Base-by-base conservation (phyloP, 768 basidiomycete genomes). In the Suillus spraguei region DNA sequence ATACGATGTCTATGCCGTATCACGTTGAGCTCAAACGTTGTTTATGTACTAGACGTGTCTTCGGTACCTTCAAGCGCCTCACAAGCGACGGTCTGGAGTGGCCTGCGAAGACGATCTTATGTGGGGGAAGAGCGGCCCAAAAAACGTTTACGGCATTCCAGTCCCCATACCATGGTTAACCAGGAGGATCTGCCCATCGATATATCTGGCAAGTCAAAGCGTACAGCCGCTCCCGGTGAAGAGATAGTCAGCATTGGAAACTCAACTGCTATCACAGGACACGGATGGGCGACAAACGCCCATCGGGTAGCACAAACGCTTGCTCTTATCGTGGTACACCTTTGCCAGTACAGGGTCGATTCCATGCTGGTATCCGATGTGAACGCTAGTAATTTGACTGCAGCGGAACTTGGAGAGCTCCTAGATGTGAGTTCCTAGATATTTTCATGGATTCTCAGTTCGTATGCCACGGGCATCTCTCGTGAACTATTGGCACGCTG, bases 381-480 rank as follows among this genome's bases (percentile, higher is more conserved):
- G 49, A 24, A 64, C 61, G 28, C 61, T 65, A 9, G 68, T 69
- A 1, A 63, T n/a, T 65, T 72, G 68, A 74, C 64, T 33, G 74
- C 75, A 55, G 69, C 65, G 55, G 66, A 76, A 63, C 72, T 75
- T 20, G 74, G 75, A 32, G 69, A 75, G 16, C 10, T 77, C 10
- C 65, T 75, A 68, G 74, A 75, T 66, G 74, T 75, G 69, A 69
- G 74, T 75, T 56, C 61, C 52, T 36, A 41, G 11, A n/a, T 6
- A 35, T 41, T 28, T 58, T 41, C 56, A 4, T 58, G 39, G 10
- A 56, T 28, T 56, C 38, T 56, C 38, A 10, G 36, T 28, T 56
- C 55, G 17, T 41, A 17, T 17, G 24, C 8, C 38, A 38, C 38
- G 38, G 22, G 24, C 10, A 32, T 16, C 17, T 32, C 56, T 41